These are phyloP conservation scores for Chaetomiaceae sp. DNA, from an alignment of 2,329 filamentous ascomycete species.

Conservation along the genomic window DNA sequence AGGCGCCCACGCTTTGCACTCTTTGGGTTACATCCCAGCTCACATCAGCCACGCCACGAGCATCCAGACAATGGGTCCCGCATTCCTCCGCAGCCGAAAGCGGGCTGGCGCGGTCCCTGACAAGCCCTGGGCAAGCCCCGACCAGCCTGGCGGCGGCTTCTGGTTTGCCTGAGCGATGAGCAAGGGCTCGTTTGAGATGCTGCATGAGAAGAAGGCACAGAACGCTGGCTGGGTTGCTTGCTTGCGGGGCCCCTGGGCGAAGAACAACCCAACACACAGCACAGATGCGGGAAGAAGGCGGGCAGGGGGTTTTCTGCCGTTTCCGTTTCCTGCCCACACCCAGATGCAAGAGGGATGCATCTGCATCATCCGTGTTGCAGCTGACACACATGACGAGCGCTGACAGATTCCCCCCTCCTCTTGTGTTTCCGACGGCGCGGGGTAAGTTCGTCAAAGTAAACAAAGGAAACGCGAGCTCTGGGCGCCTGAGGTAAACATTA, in stretches of 20 bases:
- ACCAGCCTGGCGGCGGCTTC: constrained; percentile 2
- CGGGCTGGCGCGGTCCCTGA: constrained; percentile 7
- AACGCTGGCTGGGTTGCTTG: too few relatives aligned
- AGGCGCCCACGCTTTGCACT: constrained; percentile 15
- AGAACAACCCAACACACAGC: background rate
- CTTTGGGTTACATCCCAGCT: constrained; percentile 20
- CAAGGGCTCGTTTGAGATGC: constrained; percentile 20
- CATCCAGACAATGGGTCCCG: constrained; percentile 4
- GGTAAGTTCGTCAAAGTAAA: constrained; percentile 19
- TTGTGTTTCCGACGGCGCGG: too few relatives aligned
- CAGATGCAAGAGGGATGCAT: background rate
- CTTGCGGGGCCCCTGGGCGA: too few relatives aligned
- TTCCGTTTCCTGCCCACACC: too few relatives aligned
- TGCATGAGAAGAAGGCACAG: constrained; percentile 18
- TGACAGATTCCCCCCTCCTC: background rate
- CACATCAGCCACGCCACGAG: constrained; percentile 19
- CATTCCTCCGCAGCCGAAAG: constrained; percentile 16
- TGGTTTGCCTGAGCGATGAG: constrained; percentile 1
- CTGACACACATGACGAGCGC: background rate
- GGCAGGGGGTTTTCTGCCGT: background rate
- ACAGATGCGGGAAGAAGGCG: constrained; percentile 4
- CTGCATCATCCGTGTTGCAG: background rate
- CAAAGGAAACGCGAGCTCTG: constrained; percentile 13
- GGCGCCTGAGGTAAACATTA: constrained; percentile 19
- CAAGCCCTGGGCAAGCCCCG: background rate